These are phyloP conservation scores for Penicillium macrosclerotiorum DNA, from an alignment of 495 filamentous ascomycete species.

Conservation along the genomic window DNA sequence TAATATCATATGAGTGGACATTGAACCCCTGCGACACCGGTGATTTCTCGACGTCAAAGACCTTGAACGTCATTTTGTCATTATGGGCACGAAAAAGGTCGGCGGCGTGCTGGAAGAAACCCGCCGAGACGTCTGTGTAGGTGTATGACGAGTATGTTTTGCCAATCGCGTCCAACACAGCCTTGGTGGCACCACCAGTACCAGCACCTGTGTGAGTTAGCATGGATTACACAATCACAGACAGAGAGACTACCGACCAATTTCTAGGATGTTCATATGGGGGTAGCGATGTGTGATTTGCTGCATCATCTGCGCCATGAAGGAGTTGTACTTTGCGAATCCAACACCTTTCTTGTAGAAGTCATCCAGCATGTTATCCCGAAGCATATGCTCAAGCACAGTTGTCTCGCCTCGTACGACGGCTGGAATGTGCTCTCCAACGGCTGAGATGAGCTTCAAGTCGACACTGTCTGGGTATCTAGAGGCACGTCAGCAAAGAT, in stretches of 20 bases:
- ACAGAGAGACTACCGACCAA: not conserved
- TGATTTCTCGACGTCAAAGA: slow-evolving; percentile 37
- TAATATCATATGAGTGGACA: slow-evolving; percentile 36
- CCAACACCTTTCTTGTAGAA: slow-evolving; percentile 35
- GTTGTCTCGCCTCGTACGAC: slow-evolving; percentile 34
- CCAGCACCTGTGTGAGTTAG: slow-evolving; percentile 3
- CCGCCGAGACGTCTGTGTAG: slow-evolving; percentile 49
- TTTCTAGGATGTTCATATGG: slow-evolving; percentile 6
- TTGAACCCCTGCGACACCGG: slow-evolving; percentile 36
- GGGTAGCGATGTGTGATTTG: slow-evolving; percentile 34
- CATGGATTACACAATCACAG: no score
- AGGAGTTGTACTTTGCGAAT: slow-evolving; percentile 1
- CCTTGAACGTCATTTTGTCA: slow-evolving; percentile 39
- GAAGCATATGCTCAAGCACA: slow-evolving; percentile 37
- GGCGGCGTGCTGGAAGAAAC: slow-evolving; percentile 35
- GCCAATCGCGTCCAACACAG: slow-evolving; percentile 13
- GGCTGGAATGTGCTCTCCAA: slow-evolving; percentile 31
- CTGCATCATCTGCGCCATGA: slow-evolving; percentile 11
- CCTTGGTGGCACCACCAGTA: slow-evolving; percentile 41
- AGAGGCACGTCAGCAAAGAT: no score
- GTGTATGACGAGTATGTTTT: slow-evolving; percentile 34
- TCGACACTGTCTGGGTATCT: slow-evolving; percentile 1
- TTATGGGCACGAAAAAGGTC: slow-evolving; percentile 10
- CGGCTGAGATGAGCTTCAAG: not conserved
- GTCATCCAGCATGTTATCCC: slow-evolving; percentile 30